Evolutionary conservation across 1,284 basidiomycete species (phyloP).

Genomic region (Fomitiporia mediterranea): DNA sequence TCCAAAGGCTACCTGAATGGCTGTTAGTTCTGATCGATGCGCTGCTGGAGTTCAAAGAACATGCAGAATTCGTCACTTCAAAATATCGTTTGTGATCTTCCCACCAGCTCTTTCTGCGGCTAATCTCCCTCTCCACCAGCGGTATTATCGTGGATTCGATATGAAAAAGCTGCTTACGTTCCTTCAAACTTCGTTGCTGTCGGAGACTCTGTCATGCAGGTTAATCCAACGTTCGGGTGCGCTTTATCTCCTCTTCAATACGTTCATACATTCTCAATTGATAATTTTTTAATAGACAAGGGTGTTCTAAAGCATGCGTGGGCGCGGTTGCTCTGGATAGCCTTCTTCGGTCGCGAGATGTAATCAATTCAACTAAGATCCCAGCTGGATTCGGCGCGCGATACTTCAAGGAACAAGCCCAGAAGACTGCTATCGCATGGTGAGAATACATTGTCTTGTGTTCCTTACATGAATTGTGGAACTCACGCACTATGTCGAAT

Average conservation of each 20-base stretch:
- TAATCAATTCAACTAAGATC: background rate
- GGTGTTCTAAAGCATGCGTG: constrained; percentile 16
- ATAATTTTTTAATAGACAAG: constrained; percentile 16
- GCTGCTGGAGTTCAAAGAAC: constrained; percentile 4
- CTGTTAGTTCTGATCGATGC: constrained; percentile 7
- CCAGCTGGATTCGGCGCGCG: constrained; percentile 1
- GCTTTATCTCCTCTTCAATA: background rate
- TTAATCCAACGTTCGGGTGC: constrained; percentile 21
- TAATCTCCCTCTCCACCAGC: constrained; percentile 5
- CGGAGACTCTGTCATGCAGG: constrained; percentile 21
- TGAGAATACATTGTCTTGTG: background rate
- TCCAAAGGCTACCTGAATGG: constrained; percentile 15
- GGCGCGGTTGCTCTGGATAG: constrained; percentile 19
- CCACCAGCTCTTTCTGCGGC: background rate
- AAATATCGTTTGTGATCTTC: constrained; percentile 15
- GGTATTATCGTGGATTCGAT: constrained; percentile 17
- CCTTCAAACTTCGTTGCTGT: constrained; percentile 22
- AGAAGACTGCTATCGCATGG: constrained; percentile 14
- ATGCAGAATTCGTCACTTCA: background rate
- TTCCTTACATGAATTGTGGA: background rate
- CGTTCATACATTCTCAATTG: background rate
- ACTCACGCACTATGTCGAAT: background rate
- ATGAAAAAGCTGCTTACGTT: constrained; percentile 15
- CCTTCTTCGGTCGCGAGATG: constrained; percentile 14
- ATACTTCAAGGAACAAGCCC: constrained; percentile 12